A percentile compares a stretch with the other conserved stretches of the same genome.
Evolutionary conservation across 768 basidiomycete species (phyloP).

Genomic region (Lactarius evosmus): DNA sequence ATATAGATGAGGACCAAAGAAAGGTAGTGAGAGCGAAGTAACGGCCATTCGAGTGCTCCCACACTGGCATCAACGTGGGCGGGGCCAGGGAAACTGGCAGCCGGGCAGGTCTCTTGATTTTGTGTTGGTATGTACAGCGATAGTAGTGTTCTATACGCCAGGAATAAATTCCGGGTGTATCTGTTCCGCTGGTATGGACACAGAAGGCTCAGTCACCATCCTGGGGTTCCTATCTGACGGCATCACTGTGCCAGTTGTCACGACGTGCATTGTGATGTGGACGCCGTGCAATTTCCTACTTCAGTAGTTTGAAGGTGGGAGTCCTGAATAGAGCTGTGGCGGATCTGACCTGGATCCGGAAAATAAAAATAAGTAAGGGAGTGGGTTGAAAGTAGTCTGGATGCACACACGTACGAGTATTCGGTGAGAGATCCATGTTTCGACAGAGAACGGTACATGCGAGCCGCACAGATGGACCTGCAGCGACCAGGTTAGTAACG

Average conservation of each 20-base stretch:
- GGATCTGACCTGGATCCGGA: not conserved
- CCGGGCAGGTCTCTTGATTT: not conserved
- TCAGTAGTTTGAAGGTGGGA: not conserved
- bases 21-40: not conserved
- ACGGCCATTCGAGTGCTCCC: not conserved
- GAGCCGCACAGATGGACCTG: conserved; percentile 16
- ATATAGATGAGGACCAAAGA: not conserved
- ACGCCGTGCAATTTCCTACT: not conserved
- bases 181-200: not conserved
- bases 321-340: not conserved
- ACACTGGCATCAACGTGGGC: too few relatives aligned
- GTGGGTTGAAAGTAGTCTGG: not conserved
- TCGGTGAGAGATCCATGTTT: conserved; percentile 10
- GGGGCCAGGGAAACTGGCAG: not conserved
- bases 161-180: conserved; percentile 2
- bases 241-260: not conserved
- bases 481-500: not conserved
- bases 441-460: conserved; percentile 16
- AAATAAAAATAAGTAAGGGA: not conserved
- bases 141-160: not conserved
- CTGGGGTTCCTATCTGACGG: not conserved
- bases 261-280: too few relatives aligned
- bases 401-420: conserved; percentile 12
- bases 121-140: not conserved
- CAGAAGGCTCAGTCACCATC: not conserved